Conservation (phyloP, 2,329 filamentous ascomycete genomes). For the Rasamsonia emersonii region DNA sequence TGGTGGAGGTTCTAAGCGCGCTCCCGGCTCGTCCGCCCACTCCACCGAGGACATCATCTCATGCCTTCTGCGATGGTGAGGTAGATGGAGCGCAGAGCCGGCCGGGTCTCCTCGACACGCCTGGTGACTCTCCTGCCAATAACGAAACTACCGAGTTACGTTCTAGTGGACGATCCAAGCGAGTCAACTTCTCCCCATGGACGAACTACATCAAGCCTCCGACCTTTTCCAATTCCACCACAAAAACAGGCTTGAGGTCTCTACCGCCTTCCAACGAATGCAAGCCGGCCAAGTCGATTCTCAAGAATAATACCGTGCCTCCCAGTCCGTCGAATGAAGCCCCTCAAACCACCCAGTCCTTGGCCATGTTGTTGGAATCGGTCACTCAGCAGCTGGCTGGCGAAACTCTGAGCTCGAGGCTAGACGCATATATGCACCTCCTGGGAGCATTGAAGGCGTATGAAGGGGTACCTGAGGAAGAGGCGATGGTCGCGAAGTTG, state of each 20-base stretch:
- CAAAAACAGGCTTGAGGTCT: constrained; percentile 37
- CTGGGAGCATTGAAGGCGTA: constrained; percentile 69
- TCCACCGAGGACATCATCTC: constrained; percentile 40
- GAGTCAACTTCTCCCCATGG: constrained; percentile 55
- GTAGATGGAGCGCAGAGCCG: constrained; percentile 32
- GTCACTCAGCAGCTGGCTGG: constrained; percentile 72
- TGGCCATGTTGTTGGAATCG: constrained; percentile 77
- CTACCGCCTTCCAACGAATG: constrained; percentile 43
- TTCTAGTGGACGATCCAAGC: constrained; percentile 40
- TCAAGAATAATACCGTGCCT: constrained; percentile 56
- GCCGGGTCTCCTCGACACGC: constrained; percentile 23
- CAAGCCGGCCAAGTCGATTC: constrained; percentile 62
- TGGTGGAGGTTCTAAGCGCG: constrained; percentile 38
- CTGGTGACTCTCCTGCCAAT: constrained; percentile 36
- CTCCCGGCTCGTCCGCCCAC: constrained; percentile 48
- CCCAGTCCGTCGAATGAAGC: constrained; percentile 33
- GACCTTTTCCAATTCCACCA: constrained; percentile 19
- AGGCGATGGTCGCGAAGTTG: constrained; percentile 68
- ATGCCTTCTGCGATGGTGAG: constrained; percentile 16
- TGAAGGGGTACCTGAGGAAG: constrained; percentile 68
- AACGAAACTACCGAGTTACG: constrained; percentile 25
- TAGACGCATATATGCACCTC: constrained; percentile 82
- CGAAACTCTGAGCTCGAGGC: constrained; percentile 59
- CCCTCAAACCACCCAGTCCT: constrained; percentile 47
- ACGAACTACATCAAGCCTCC: constrained; percentile 46